phyloP scores from a whole-genome alignment of 2,329 filamentous ascomycete species.

The Aspergillus transmontanensis region DNA sequence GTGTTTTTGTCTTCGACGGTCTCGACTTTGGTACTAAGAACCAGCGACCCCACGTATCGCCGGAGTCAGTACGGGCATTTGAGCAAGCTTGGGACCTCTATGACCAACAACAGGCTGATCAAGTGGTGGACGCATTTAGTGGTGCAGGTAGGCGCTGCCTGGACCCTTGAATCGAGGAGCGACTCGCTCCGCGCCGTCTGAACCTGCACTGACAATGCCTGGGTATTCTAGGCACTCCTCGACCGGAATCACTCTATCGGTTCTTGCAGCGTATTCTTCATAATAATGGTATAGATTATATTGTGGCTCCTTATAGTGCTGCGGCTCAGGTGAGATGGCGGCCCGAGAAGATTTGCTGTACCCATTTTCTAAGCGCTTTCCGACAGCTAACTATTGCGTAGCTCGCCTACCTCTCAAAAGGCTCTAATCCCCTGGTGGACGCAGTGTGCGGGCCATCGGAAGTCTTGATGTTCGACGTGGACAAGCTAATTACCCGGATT shows the following conservation, averaged over 20 bases:
- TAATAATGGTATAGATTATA: slow-evolving; percentile 70
- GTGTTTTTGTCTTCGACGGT: slow-evolving; percentile 90
- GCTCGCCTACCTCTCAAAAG: slow-evolving; percentile 75
- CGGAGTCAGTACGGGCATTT: slow-evolving; percentile 68
- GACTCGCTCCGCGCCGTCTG: slow-evolving; percentile 14
- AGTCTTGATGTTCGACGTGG: slow-evolving; percentile 80
- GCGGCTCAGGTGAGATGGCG: slow-evolving; percentile 71
- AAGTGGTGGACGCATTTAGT: slow-evolving; percentile 85
- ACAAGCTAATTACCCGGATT: slow-evolving; percentile 67
- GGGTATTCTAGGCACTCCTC: slow-evolving; percentile 63
- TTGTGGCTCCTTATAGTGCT: slow-evolving; percentile 85
- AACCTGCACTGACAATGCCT: slow-evolving; percentile 30
- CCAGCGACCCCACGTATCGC: slow-evolving; percentile 60
- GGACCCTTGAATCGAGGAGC: neutral
- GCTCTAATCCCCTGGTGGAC: slow-evolving; percentile 68
- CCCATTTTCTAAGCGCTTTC: neutral
- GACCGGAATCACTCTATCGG: slow-evolving; percentile 71
- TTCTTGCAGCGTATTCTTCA: slow-evolving; percentile 75
- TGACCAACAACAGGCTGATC: slow-evolving; percentile 74
- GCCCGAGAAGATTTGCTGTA: neutral
- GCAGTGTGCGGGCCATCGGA: slow-evolving; percentile 84
- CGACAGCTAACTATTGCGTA: slow-evolving; percentile 14
- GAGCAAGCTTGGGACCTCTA: slow-evolving; percentile 86
- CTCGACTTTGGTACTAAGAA: slow-evolving; percentile 77
- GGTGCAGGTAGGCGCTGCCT: slow-evolving; percentile 63